These are phyloP conservation scores for Myriosclerotinia curreyana DNA, from an alignment of 2,329 filamentous ascomycete genomes.

Conservation along the genomic window DNA sequence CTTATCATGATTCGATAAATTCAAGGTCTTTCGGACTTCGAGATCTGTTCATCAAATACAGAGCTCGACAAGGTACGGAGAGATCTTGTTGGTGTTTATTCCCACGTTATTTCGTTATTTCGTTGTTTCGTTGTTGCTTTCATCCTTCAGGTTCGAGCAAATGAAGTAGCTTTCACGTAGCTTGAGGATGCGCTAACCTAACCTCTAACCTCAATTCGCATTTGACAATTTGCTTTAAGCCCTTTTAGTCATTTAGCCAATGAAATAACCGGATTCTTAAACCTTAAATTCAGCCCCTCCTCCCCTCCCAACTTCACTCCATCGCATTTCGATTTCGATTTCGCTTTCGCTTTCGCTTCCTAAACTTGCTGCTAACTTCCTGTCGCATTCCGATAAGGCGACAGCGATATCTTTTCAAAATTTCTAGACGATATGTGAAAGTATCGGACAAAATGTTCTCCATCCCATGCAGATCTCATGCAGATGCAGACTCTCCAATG, in stretches of 20 bases:
- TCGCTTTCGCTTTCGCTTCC: neutral
- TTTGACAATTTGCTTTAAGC: neutral
- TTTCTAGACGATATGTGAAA: neutral
- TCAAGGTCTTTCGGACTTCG: too few relatives aligned
- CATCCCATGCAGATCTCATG: neutral
- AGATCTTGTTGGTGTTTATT: neutral
- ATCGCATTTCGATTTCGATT: neutral
- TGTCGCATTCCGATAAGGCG: neutral
- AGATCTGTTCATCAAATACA: neutral
- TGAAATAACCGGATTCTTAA: neutral
- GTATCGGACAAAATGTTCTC: neutral
- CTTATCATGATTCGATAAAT: neutral
- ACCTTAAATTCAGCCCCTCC: neutral
- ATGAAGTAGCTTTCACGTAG: neutral
- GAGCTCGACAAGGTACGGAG: neutral
- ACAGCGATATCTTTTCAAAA: neutral
- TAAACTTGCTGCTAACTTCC: conserved; percentile 5
- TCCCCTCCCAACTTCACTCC: neutral
- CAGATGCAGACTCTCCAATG: neutral
- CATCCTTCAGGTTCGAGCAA: conserved; percentile 9
- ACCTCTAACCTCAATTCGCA: conserved; percentile 14
- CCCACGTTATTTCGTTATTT: neutral
- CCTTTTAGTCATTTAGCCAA: neutral
- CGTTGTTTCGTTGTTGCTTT: neutral
- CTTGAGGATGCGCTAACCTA: conserved; percentile 1